These are phyloP conservation scores for Yamadazyma triangularis DNA, from an alignment of 1,139 yeast species.

Conservation along the genomic window DNA sequence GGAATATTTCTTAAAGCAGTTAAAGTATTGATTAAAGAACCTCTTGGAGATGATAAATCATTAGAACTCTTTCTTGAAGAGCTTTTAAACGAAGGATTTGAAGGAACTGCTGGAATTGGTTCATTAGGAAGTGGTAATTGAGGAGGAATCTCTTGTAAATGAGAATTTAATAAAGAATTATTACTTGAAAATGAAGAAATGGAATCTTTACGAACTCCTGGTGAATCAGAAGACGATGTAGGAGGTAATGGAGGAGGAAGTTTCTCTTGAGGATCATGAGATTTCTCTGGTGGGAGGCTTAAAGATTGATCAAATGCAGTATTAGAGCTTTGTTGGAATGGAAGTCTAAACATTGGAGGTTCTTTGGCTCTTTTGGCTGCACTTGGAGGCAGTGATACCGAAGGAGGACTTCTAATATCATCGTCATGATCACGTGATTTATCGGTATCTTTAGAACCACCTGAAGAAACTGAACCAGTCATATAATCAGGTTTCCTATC, in stretches of 20 bases:
- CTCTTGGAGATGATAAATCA: constrained; percentile 39
- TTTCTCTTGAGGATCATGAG: too few species aligned
- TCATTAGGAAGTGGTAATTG: constrained; percentile 52
- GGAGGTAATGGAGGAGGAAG: constrained; percentile 16
- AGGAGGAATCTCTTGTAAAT: constrained; percentile 48
- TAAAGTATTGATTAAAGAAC: constrained; percentile 40
- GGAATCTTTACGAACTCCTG: constrained; percentile 22
- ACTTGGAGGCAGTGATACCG: constrained; percentile 21
- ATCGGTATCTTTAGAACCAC: background rate
- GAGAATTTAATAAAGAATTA: constrained; percentile 27
- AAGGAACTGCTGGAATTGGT: constrained; percentile 44
- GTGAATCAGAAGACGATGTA: background rate
- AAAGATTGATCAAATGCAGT: constrained; percentile 7
- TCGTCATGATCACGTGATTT: background rate
- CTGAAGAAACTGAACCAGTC: constrained; percentile 10
- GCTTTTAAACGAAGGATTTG: constrained; percentile 27
- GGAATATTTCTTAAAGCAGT: constrained; percentile 42
- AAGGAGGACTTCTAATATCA: constrained; percentile 6
- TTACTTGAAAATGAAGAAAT: constrained; percentile 24
- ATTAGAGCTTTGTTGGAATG: constrained; percentile 47
- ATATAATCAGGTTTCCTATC: constrained; percentile 7
- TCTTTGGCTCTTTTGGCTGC: constrained; percentile 25
- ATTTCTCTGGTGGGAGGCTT: constrained; percentile 7
- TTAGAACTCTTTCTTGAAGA: constrained; percentile 35
- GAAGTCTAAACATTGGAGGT: constrained; percentile 54